Conservation (phyloP, 345 rosid species). For the Abelmoschus esculentus region DNA sequence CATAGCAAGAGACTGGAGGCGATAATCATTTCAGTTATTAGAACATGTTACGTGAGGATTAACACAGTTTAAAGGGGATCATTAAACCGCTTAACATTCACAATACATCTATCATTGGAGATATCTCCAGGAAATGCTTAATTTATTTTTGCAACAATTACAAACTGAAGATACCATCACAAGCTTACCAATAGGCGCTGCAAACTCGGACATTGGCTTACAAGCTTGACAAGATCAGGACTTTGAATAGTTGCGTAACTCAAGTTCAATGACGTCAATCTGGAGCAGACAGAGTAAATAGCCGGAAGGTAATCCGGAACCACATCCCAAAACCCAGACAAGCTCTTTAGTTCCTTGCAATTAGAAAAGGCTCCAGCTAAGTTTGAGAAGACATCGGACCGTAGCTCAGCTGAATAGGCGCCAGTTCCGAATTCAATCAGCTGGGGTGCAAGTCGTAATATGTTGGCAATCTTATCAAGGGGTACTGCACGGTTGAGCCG, state of each 20-base stretch:
- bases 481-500: slow-evolving; percentile 71
- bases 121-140: not conserved
- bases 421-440: slow-evolving; percentile 82
- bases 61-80: not conserved
- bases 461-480: slow-evolving; percentile 49
- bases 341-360: slow-evolving; percentile 56
- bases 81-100: not conserved
- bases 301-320: slow-evolving; percentile 80
- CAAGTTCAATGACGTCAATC: slow-evolving; percentile 73
- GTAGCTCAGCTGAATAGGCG: slow-evolving; percentile 46
- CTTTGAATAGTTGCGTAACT: slow-evolving; percentile 66
- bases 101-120: not conserved
- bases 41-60: not conserved
- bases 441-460: slow-evolving; percentile 74
- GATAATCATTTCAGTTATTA: not conserved
- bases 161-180: not conserved
- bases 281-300: slow-evolving; percentile 57
- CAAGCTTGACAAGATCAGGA: slow-evolving; percentile 60
- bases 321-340: slow-evolving; percentile 89
- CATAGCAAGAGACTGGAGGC: not conserved
- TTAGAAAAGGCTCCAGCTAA: slow-evolving; percentile 50
- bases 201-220: slow-evolving; percentile 56
- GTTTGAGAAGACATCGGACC: slow-evolving; percentile 37
- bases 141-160: no score
- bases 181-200: slow-evolving; percentile 75